Conservation (phyloP, 768 basidiomycete genomes). For the Leccinum arenicola region DNA sequence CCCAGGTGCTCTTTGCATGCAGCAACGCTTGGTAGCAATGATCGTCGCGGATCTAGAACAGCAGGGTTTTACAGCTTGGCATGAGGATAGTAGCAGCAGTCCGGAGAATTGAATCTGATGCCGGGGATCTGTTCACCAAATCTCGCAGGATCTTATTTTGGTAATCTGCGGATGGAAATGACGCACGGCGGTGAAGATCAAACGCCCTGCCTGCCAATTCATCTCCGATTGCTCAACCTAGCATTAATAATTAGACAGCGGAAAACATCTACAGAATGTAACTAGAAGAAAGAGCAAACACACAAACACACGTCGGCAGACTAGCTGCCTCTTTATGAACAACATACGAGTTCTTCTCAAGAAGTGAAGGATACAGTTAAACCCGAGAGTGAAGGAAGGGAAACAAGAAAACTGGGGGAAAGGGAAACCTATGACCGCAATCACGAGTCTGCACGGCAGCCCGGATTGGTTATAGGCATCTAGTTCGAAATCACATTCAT, state of each 20-base stretch:
- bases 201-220: background rate
- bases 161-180: constrained; percentile 3
- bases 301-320: constrained; percentile 7
- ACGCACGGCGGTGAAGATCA: background rate
- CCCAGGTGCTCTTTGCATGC: background rate
- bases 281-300: background rate
- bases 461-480: background rate
- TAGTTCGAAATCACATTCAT: background rate
- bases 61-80: constrained; percentile 26
- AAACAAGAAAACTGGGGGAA: background rate
- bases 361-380: background rate
- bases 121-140: background rate
- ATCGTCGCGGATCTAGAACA: background rate
- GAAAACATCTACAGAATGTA: background rate
- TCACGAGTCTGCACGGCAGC: background rate
- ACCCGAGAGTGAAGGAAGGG: background rate
- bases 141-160: background rate
- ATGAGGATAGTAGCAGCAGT: background rate
- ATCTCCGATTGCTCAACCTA: constrained; percentile 1
- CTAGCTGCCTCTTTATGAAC: constrained; percentile 6
- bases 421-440: background rate
- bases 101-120: constrained; percentile 11
- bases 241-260: background rate
- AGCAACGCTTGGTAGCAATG: background rate
- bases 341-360: background rate